A percentile compares a stretch with the other conserved stretches of the same genome.
These are phyloP conservation scores for Erodium moschatum DNA, from an alignment of 441 rosid species.

Conservation along the genomic window DNA sequence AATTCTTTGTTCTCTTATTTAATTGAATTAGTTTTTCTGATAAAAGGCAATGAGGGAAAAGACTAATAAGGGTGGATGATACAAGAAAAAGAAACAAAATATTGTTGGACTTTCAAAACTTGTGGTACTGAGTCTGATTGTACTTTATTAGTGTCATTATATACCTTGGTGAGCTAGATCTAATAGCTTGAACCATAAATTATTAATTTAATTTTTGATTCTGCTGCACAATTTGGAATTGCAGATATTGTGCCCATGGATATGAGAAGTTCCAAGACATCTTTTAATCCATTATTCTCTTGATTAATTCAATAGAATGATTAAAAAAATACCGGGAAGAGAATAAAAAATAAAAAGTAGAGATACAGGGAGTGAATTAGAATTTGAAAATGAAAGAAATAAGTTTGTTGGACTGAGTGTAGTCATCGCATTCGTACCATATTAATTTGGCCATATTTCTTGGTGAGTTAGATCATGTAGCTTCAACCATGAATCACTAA, in stretches of 20 bases:
- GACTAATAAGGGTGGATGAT: background rate
- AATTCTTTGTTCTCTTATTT: background rate
- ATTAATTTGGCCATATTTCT: background rate
- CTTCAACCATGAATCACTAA: slow-evolving; percentile 7
- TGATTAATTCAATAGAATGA: background rate
- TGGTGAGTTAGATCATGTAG: background rate
- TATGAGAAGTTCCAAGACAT: background rate
- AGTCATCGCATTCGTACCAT: background rate
- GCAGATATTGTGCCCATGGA: background rate
- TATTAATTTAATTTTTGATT: background rate
- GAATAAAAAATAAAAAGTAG: background rate
- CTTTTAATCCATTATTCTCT: background rate
- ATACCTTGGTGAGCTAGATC: background rate
- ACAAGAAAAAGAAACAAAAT: background rate
- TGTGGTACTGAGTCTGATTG: background rate
- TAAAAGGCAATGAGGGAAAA: background rate
- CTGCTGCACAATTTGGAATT: background rate
- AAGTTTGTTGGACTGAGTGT: background rate
- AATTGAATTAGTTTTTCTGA: background rate
- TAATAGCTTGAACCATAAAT: background rate
- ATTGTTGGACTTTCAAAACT: background rate
- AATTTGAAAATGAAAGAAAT: background rate
- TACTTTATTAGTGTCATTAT: background rate
- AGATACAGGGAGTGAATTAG: background rate
- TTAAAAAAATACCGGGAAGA: background rate